Evolutionary conservation across 2,329 filamentous ascomycete genomes (phyloP).

Genomic region (Ascochyta pisi): DNA sequence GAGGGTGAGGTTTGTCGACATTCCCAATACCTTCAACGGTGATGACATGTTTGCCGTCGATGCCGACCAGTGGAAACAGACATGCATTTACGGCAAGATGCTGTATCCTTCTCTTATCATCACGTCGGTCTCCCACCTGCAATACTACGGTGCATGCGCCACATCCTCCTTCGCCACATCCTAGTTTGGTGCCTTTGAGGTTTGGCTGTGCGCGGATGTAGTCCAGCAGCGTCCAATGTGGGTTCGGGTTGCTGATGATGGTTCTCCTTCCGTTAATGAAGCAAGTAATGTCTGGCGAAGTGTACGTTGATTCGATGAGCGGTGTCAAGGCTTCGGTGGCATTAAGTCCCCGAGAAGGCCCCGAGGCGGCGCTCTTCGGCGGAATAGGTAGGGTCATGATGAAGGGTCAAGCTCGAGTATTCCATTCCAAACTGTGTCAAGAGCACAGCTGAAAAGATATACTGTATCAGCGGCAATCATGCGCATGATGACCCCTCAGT

Average conservation of each 20-base stretch:
- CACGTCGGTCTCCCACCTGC: slow-evolving; percentile 62
- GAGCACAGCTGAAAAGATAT: slow-evolving; percentile 4
- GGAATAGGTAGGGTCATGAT: slow-evolving; percentile 41
- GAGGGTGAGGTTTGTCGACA: slow-evolving; percentile 81
- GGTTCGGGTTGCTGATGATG: slow-evolving; percentile 82
- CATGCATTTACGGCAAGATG: slow-evolving; percentile 96
- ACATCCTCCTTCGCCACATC: slow-evolving; percentile 93
- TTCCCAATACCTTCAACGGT: slow-evolving; percentile 94
- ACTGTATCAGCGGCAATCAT: slow-evolving; percentile 3
- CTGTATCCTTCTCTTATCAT: slow-evolving; percentile 83
- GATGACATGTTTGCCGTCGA: slow-evolving; percentile 97
- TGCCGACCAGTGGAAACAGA: slow-evolving; percentile 84
- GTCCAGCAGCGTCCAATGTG: slow-evolving; percentile 87
- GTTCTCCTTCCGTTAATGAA: slow-evolving; percentile 92
- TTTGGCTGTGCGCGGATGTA: slow-evolving; percentile 84
- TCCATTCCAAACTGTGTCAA: background rate
- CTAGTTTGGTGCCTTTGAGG: slow-evolving; percentile 92
- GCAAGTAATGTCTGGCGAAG: slow-evolving; percentile 75
- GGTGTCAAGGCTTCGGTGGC: slow-evolving; percentile 59
- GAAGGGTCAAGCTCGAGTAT: slow-evolving; percentile 2
- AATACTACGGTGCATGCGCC: slow-evolving; percentile 87
- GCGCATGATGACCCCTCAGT: slow-evolving; percentile 21
- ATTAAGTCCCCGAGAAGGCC: slow-evolving; percentile 32
- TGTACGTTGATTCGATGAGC: slow-evolving; percentile 79
- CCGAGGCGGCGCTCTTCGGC: slow-evolving; percentile 39